These are phyloP conservation scores for Acanthamoeba royreba DNA, from an alignment of 208 protist genomes.

Conservation along the genomic window DNA sequence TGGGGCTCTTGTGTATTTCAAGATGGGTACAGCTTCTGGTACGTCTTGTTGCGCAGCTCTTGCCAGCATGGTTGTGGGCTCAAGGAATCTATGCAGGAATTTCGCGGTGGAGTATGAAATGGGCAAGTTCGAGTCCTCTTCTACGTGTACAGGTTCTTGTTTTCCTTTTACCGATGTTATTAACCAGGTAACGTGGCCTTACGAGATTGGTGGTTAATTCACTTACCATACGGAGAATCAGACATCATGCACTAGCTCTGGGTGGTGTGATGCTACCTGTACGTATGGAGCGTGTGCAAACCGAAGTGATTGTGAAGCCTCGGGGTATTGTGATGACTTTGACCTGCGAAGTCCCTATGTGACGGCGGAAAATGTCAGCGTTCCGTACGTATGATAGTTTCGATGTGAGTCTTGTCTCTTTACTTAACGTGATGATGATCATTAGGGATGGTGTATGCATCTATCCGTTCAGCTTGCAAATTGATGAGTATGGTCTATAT, in stretches of 20 bases:
- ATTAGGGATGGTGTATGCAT: background rate
- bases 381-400: background rate
- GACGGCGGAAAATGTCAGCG: background rate
- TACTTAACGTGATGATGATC: background rate
- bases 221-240: background rate
- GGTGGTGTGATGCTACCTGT: background rate
- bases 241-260: background rate
- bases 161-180: background rate
- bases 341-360: background rate
- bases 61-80: background rate
- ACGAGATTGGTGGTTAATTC: background rate
- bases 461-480: background rate
- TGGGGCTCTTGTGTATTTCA: background rate
- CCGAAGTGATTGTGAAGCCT: background rate
- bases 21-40: background rate
- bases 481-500: background rate
- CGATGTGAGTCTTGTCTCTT: background rate
- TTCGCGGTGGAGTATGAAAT: background rate
- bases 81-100: background rate
- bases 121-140: background rate
- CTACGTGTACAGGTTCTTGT: background rate
- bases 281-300: background rate
- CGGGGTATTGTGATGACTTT: background rate
- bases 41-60: background rate
- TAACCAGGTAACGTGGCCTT: background rate